These are phyloP conservation scores for Aquilaria yunnanensis DNA, from an alignment of 345 rosid species.

Conservation along the genomic window DNA sequence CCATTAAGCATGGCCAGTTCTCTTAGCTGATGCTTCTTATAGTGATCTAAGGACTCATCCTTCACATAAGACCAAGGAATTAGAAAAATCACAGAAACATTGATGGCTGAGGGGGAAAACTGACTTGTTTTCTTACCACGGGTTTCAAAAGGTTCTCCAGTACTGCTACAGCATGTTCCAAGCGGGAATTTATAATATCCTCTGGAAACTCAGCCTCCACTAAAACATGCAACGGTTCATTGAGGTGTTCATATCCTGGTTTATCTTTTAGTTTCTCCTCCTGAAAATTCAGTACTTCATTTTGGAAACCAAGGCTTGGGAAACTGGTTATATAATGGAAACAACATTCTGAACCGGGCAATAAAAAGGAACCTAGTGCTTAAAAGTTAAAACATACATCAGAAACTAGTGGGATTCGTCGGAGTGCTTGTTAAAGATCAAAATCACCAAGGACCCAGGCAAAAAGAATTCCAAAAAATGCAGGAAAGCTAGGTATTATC, in stretches of 20 bases:
- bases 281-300: conserved; percentile 26
- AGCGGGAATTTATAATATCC: conserved; percentile 56
- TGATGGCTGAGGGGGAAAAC: conserved; percentile 1
- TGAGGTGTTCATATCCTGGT: conserved; percentile 92
- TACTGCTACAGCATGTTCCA: conserved; percentile 69
- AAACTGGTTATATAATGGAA: too few species aligned
- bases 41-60: conserved; percentile 94
- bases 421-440: too few species aligned
- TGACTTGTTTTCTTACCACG: conserved; percentile 42
- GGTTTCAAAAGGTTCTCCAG: conserved; percentile 83
- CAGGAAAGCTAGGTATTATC: too few species aligned
- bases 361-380: too few species aligned
- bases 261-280: conserved; percentile 91
- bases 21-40: conserved; percentile 84
- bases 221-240: conserved; percentile 78
- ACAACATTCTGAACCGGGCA: too few species aligned
- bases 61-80: conserved; percentile 13
- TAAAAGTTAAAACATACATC: too few species aligned
- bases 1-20: conserved; percentile 85
- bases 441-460: too few species aligned
- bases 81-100: not conserved
- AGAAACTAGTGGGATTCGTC: too few species aligned
- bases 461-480: too few species aligned
- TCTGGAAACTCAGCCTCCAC: conserved; percentile 94
- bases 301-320: not conserved